Percentiles rank a stretch among this genome's conserved stretches.
Conservation (phyloP, 345 rosid species). For the Tarenaya hassleriana region DNA sequence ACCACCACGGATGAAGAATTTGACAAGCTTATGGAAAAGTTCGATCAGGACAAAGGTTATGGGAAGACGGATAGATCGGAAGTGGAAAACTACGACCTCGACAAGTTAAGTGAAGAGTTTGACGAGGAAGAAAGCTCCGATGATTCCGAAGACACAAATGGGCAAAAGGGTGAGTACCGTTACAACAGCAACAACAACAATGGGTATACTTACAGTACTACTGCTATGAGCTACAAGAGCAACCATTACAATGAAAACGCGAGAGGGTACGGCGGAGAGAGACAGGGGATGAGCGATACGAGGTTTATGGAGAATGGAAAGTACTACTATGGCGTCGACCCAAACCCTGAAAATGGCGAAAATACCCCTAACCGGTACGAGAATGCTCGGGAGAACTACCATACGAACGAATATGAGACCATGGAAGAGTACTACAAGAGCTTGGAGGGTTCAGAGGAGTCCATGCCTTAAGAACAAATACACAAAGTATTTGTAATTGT, state of each 20-base stretch:
- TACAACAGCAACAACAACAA: slow-evolving; percentile 19
- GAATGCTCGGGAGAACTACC: slow-evolving; percentile 17
- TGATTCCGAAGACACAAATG: slow-evolving; percentile 17
- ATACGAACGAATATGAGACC: slow-evolving; percentile 41
- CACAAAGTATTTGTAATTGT: too few species aligned
- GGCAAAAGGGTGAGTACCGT: slow-evolving; percentile 18
- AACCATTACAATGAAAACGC: not conserved
- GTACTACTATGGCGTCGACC: too few species aligned
- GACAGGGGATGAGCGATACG: slow-evolving; percentile 3
- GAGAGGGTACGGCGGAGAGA: slow-evolving; percentile 14
- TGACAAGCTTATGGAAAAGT: slow-evolving; percentile 31
- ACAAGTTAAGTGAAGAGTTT: slow-evolving; percentile 19
- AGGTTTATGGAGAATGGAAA: slow-evolving; percentile 19
- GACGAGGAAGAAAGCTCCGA: slow-evolving; percentile 20
- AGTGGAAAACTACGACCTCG: slow-evolving; percentile 18
- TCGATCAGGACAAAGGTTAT: slow-evolving; percentile 29
- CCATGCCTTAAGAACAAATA: slow-evolving; percentile 50
- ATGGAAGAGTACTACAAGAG: slow-evolving; percentile 51
- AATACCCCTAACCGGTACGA: slow-evolving; percentile 14
- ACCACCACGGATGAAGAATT: slow-evolving; percentile 25
- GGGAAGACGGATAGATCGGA: slow-evolving; percentile 6
- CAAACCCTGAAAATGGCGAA: not conserved
- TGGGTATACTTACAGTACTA: slow-evolving; percentile 19
- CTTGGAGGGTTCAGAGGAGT: slow-evolving; percentile 31
- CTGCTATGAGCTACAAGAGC: slow-evolving; percentile 19